phyloP scores from a whole-genome alignment of 345 rosid species.

The Mercurialis annua region DNA sequence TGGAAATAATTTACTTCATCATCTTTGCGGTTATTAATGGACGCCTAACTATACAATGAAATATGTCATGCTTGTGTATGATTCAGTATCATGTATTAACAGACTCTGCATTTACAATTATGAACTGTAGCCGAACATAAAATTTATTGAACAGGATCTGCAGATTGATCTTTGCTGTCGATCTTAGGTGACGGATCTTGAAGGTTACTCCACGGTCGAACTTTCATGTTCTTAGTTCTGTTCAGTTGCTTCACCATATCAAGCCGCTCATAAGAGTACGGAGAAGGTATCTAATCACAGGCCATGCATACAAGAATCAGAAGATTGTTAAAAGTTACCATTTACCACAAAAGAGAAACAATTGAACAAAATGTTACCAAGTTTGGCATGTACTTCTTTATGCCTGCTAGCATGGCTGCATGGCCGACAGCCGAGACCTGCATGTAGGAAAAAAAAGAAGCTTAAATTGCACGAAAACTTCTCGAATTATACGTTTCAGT shows the following conservation, averaged over 20 bases:
- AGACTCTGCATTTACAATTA: neutral
- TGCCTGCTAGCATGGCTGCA: slow-evolving; percentile 56
- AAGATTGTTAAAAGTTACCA: neutral
- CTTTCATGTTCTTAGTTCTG: slow-evolving; percentile 54
- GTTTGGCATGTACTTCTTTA: slow-evolving; percentile 49
- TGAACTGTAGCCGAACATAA: neutral
- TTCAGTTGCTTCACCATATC: slow-evolving; percentile 51
- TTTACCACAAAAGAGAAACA: neutral
- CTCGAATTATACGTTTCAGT: too few species aligned
- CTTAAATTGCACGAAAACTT: too few species aligned
- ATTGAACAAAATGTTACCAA: slow-evolving; percentile 36
- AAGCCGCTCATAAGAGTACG: slow-evolving; percentile 49
- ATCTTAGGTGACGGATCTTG: slow-evolving; percentile 35
- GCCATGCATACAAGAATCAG: slow-evolving; percentile 15
- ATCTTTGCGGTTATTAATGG: too few species aligned
- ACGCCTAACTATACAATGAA: neutral
- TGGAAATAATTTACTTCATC: too few species aligned
- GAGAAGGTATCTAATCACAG: slow-evolving; percentile 58
- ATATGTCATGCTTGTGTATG: neutral
- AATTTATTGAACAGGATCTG: slow-evolving; percentile 8
- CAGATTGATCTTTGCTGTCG: slow-evolving; percentile 11
- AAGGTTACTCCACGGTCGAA: slow-evolving; percentile 40
- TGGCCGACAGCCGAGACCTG: slow-evolving; percentile 66
- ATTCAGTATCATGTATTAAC: slow-evolving; percentile 14
- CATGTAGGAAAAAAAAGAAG: too few species aligned